Evolutionary conservation across 2,329 filamentous ascomycete species (phyloP), one percentile per base, ranked within the genome.

Genomic region (Teratosphaeria destructans): DNA sequence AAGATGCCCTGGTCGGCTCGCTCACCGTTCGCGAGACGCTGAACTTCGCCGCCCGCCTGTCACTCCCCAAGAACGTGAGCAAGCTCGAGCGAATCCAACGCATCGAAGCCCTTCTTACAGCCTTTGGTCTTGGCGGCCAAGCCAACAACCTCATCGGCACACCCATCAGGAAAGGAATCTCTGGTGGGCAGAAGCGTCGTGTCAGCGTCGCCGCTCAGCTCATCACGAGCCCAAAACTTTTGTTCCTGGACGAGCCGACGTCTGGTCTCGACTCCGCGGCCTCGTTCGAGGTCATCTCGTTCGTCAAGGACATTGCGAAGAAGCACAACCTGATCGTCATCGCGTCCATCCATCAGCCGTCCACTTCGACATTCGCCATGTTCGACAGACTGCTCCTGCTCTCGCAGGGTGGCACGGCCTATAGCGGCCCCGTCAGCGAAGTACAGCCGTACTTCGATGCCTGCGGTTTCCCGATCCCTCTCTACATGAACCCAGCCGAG

Each of bases 191-290:
- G 76, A 95, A 94, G 77, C 81, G 89, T 47, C 81, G 90, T 57
- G 80, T 93, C 7, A 88, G 88, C 65, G 85, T 95, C 5, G 90
- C 89, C 1, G 88, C 87, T 62, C 88, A 90, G 69, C 80, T 95
- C 39, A 88, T 95, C 67, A 93, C 89, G 1, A 85, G 82, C 60
- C 90, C 90, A 0, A 89, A 87, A 72, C 85, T 95, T 7, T 73
- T 95, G 27, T 94, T 95, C 69, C 75, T 95, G 35, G 89, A 94
- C 69, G 89, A 94, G 73, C 89, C 89, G 0, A 95, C 90, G 0
- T 90, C 87, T 64, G 90, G 90, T 8, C 77, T 95, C 10, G 90
- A 95, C 71, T 92, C 88, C 7, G 85, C 85, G 0, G 86, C 87
- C 0, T 89, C 86, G 60, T 85, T 79, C 64, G 88, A 95, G 72